phyloP scores from a whole-genome alignment of 352 stramenopile genomes.

The Globisporangium barbulae region DNA sequence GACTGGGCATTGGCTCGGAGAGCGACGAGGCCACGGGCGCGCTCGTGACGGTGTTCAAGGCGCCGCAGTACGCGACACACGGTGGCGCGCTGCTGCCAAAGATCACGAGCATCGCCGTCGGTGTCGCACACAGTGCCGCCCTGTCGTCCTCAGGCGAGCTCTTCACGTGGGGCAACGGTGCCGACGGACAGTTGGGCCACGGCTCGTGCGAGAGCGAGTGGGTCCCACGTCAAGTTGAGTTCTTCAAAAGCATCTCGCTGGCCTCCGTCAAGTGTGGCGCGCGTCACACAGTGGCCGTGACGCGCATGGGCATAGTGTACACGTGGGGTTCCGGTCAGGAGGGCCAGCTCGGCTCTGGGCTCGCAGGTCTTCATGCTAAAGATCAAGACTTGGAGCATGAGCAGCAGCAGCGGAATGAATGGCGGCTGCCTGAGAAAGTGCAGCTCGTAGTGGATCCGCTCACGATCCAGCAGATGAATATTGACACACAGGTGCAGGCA shows the following conservation, averaged over 20 bases:
- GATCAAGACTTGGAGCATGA: no score
- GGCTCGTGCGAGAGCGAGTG: slow-evolving; percentile 47
- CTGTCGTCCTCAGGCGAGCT: slow-evolving; percentile 46
- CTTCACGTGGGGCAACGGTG: slow-evolving; percentile 64
- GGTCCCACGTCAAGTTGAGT: slow-evolving; percentile 47
- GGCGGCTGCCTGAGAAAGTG: slow-evolving; percentile 17
- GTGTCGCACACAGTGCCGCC: slow-evolving; percentile 46
- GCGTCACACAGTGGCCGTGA: slow-evolving; percentile 51
- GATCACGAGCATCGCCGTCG: slow-evolving; percentile 43
- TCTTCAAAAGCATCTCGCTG: slow-evolving; percentile 36
- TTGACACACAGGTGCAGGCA: slow-evolving; percentile 22
- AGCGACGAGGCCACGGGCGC: slow-evolving; percentile 36
- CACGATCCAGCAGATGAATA: slow-evolving; percentile 27
- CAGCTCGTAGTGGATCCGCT: slow-evolving; percentile 20
- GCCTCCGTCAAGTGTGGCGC: slow-evolving; percentile 31
- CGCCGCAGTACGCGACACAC: background rate
- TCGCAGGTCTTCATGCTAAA: background rate
- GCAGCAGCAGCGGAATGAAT: background rate
- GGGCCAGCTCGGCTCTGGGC: slow-evolving; percentile 44
- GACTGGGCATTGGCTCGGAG: slow-evolving; percentile 55
- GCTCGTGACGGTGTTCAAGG: slow-evolving; percentile 37
- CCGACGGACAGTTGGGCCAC: slow-evolving; percentile 60
- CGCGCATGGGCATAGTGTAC: slow-evolving; percentile 44
- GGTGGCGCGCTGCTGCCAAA: slow-evolving; percentile 16
- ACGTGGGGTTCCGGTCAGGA: slow-evolving; percentile 49